Evolutionary conservation across 2,329 filamentous ascomycete genomes (phyloP), one percentile per base, ranked within the genome.

Genomic region (Tolypocladium cylindrosporum): DNA sequence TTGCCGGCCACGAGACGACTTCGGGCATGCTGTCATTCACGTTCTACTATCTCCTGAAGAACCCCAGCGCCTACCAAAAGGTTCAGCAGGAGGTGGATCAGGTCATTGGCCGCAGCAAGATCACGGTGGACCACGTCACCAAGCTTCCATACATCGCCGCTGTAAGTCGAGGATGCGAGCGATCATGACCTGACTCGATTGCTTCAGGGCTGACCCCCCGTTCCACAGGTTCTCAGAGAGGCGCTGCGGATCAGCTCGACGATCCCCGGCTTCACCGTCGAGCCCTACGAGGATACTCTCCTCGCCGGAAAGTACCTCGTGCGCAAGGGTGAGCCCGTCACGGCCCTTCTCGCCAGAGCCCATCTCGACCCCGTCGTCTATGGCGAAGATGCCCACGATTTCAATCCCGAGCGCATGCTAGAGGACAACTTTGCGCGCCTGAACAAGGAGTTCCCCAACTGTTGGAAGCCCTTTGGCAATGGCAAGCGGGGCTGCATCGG

Each of bases 381-480:
- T 54, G 88, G 88, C 0, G 77, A 81, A 0, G 85, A 89, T 59
- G 85, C 86, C 1, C 68, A 79, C 1, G 79, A 84, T 24, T 91
- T 89, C 72, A 79, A 77, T 57, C 88, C 89, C 0, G 88, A 91
- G 67, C 77, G 88, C 11, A 89, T 91, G 86, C 71, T 86, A 0
- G 85, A 89, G 43, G 86, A 85, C 16, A 77, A 81, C 31, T 91
- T 90, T 64, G 76, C 83, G 19, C 77, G 76, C 3, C 68, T 85
- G 27, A 80, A 83, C 60, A 81, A 82, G 34, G 76, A 89, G 7
- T 86, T 83, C 37, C 78, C 78, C 16, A 83, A 82, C 57, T 78
- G 79, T 39, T 88, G 83, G 85, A 88, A 89, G 71, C 87, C 89
- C 3, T 92, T 91, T 63, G 89, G 89, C 1, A 88, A 88, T 59